Percentiles rank a stretch among this genome's conserved stretches.
Evolutionary conservation across 768 basidiomycete species (phyloP).

Genomic region (Fistulinella prunicolor): DNA sequence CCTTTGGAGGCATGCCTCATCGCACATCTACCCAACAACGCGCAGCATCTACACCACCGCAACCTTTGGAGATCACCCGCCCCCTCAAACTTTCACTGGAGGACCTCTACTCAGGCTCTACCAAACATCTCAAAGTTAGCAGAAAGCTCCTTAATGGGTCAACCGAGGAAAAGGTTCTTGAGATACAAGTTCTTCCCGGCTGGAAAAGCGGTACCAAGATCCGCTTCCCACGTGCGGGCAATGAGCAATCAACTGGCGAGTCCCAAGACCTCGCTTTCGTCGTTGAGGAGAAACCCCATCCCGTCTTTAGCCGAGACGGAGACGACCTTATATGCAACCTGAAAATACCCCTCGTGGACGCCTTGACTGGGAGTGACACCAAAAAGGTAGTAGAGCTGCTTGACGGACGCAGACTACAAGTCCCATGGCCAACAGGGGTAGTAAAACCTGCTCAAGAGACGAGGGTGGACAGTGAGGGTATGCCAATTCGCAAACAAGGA

Average conservation of each 20-base stretch:
- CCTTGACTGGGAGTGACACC: conserved; percentile 59
- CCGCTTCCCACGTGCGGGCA: conserved; percentile 82
- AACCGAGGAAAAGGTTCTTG: conserved; percentile 83
- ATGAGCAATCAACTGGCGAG: conserved; percentile 66
- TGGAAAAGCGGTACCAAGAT: conserved; percentile 98
- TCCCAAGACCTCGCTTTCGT: conserved; percentile 93
- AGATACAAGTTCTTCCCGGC: conserved; percentile 77
- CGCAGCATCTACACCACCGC: conserved; percentile 29
- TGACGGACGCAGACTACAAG: conserved; percentile 76
- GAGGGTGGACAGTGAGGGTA: conserved; percentile 72
- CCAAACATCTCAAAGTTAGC: conserved; percentile 86
- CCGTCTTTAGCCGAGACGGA: conserved; percentile 70
- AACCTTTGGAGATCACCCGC: conserved; percentile 62
- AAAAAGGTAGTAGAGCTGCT: conserved; percentile 63
- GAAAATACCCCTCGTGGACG: conserved; percentile 77
- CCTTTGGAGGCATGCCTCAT: conserved; percentile 48
- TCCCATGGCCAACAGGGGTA: conserved; percentile 60
- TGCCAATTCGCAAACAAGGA: conserved; percentile 86
- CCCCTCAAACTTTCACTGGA: conserved; percentile 84
- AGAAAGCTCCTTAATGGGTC: conserved; percentile 68
- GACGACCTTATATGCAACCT: conserved; percentile 69
- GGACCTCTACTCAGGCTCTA: conserved; percentile 81
- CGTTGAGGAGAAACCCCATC: conserved; percentile 92
- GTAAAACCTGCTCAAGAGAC: conserved; percentile 79
- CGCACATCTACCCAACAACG: conserved; percentile 32